A percentile compares a stretch with the other conserved stretches of the same genome.
These are phyloP conservation scores for Chlorencoelia australis DNA, from an alignment of 2,329 filamentous ascomycete genomes.

Conservation along the genomic window DNA sequence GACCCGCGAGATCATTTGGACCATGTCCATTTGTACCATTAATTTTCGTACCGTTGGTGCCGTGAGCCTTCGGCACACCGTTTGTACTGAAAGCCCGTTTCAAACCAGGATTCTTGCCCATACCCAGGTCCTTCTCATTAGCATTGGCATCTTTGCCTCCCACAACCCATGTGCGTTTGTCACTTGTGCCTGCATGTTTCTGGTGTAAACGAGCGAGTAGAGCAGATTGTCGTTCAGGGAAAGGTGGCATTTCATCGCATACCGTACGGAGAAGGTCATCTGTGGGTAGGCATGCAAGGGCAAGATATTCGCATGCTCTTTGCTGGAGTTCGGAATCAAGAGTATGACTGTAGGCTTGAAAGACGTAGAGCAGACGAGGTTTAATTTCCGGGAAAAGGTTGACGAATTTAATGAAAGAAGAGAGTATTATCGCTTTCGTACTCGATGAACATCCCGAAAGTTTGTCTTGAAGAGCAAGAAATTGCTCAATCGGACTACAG, in stretches of 20 bases:
- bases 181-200: slow-evolving; percentile 84
- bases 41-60: slow-evolving; percentile 33
- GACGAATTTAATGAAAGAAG: slow-evolving; percentile 94
- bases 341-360: slow-evolving; percentile 86
- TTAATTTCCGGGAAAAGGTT: slow-evolving; percentile 99
- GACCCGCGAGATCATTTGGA: slow-evolving; percentile 63
- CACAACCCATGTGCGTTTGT: slow-evolving; percentile 96
- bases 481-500: slow-evolving; percentile 95
- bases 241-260: slow-evolving; percentile 97
- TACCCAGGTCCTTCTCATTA: slow-evolving; percentile 66
- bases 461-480: slow-evolving; percentile 83
- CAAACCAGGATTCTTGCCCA: slow-evolving; percentile 71
- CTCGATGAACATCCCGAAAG: slow-evolving; percentile 79
- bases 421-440: slow-evolving; percentile 88
- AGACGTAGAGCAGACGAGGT: slow-evolving; percentile 82
- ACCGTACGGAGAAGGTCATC: slow-evolving; percentile 89
- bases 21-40: slow-evolving; percentile 43
- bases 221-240: slow-evolving; percentile 88
- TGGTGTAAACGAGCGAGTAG: slow-evolving; percentile 86
- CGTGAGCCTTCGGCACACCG: slow-evolving; percentile 31
- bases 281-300: slow-evolving; percentile 72
- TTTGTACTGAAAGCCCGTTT: slow-evolving; percentile 75
- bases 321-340: slow-evolving; percentile 94
- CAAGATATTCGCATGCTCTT: slow-evolving; percentile 88
- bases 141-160: slow-evolving; percentile 89